Evolutionary conservation across 148 eudicot species (phyloP), one percentile per base, ranked within the genome.

Genomic region (Amaranthus palmeri): DNA sequence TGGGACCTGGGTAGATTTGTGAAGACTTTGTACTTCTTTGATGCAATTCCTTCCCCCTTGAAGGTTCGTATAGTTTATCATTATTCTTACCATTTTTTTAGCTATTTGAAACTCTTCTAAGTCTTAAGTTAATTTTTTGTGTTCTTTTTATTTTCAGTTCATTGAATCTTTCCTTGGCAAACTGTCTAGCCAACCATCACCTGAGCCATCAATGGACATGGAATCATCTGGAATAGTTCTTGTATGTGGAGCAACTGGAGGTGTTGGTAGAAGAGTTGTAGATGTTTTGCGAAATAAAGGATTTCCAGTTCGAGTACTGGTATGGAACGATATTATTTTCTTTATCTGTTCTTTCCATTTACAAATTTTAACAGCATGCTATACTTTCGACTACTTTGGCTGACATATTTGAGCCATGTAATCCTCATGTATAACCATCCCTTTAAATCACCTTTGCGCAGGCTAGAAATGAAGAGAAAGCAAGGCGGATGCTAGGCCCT

Each of bases 381-480:
- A 68, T 61, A 55, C 46, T 58, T 72, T n/a, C 43, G 55, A 47
- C 42, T 18, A 36, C 66, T 66, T 18, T 10, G 2, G 43, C 15
- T 3, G 13, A 50, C 52, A 10, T 11, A 15, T 36, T 43, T 61
- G 18, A 54, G 42, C 10, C 4, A 36, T 42, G 54, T 14, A 54
- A 3, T 6, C 53, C 52, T 50, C 62, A 10, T 42, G 42, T 17
- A 8, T 13, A 12, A 36, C 67, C 41, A 14, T 25, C 50, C 47
- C 47, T 7, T 54, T 40, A 43, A 4, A 44, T 42, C 72, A 53
- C 54, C 55, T 77, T 65, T 65, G 12, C 47, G n/a, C 87, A 95
- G 99, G 99, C 86, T 54, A 87, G 99, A 77, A 92, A 95, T 83
- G 91, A 91, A 87, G 99, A 88, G 65, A 95, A 95, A 78, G 99